These are phyloP conservation scores for Pistacia atlantica DNA, from an alignment of 345 rosid genomes.

Conservation along the genomic window DNA sequence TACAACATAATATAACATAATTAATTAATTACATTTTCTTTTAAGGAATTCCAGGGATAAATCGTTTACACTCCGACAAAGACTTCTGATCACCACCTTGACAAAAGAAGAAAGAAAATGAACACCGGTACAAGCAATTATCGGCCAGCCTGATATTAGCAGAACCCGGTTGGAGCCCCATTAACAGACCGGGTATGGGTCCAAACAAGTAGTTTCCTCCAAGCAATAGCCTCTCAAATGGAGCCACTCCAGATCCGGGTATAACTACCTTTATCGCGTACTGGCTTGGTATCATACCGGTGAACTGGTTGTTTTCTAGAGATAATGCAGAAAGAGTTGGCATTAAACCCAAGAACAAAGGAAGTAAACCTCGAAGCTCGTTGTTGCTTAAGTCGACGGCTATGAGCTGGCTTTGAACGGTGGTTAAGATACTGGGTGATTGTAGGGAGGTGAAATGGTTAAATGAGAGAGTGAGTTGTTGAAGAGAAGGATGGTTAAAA, in stretches of 20 bases:
- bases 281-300: constrained; percentile 62
- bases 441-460: constrained; percentile 63
- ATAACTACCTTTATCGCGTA: constrained; percentile 48
- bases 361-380: constrained; percentile 43
- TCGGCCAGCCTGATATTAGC: constrained; percentile 60
- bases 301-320: constrained; percentile 49
- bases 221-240: constrained; percentile 67
- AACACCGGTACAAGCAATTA: constrained; percentile 80
- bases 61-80: constrained; percentile 62
- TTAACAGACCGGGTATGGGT: constrained; percentile 61
- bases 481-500: constrained; percentile 67
- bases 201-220: constrained; percentile 89
- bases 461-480: constrained; percentile 78
- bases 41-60: constrained; percentile 48
- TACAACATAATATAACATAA: too few species aligned
- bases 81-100: constrained; percentile 74
- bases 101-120: constrained; percentile 68
- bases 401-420: constrained; percentile 52
- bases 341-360: constrained; percentile 46
- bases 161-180: constrained; percentile 60
- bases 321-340: constrained; percentile 58
- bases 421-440: constrained; percentile 35
- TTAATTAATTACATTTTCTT: too few species aligned
- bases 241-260: constrained; percentile 49
- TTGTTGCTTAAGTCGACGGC: constrained; percentile 57